Conservation (phyloP, 371 early-diverging fungal genomes). For the Syncephalastrum monosporum region DNA sequence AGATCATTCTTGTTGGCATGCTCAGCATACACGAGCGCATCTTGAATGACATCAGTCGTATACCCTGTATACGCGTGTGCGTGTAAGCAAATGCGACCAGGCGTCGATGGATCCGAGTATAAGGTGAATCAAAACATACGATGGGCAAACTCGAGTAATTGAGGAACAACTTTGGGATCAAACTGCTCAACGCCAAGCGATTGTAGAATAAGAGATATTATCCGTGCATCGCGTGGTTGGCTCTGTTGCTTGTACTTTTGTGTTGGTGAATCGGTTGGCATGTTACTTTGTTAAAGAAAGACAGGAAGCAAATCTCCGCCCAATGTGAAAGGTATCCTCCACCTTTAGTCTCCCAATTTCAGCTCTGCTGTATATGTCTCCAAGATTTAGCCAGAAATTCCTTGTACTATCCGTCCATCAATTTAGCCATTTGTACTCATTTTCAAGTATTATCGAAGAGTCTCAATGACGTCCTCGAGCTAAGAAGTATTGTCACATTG, state of each 20-base stretch:
- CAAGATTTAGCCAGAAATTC: no score
- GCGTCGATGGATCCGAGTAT: conserved; percentile 1
- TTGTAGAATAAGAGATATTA: conserved; percentile 90
- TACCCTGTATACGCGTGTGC: conserved; percentile 65
- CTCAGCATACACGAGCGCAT: conserved; percentile 93
- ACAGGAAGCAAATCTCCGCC: no score
- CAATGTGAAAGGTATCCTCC: no score
- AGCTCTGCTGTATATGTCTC: no score
- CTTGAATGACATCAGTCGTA: conserved; percentile 91
- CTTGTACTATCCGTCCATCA: no score
- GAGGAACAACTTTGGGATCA: conserved; percentile 96
- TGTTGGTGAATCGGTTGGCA: conserved; percentile 13
- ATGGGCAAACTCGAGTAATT: conserved; percentile 95
- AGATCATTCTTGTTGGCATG: conserved; percentile 86
- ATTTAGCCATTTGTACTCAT: no score
- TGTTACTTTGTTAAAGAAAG: not conserved
- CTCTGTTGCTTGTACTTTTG: conserved; percentile 16
- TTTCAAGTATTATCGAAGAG: no score
- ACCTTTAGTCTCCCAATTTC: no score
- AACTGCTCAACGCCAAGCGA: conserved; percentile 94
- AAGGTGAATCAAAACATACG: conserved; percentile 35
- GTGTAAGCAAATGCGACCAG: not conserved
- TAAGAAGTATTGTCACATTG: no score
- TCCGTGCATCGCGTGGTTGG: conserved; percentile 87
- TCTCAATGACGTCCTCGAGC: no score